These are phyloP conservation scores for Globisporangium solare DNA, from an alignment of 352 stramenopile genomes.

Conservation along the genomic window DNA sequence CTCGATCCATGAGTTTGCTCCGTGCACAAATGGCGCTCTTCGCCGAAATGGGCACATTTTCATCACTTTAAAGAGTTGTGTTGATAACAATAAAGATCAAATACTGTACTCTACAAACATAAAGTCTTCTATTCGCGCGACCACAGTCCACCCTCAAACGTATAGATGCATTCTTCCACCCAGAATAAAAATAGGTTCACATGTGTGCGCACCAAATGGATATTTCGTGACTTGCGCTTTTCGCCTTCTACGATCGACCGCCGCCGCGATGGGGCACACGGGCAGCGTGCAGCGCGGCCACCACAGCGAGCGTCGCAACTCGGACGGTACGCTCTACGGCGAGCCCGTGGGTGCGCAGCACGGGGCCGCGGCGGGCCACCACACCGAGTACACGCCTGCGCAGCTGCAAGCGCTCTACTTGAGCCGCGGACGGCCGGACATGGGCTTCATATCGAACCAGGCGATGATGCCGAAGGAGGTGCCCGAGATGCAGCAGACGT, in stretches of 20 bases:
- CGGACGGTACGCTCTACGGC: constrained; percentile 51
- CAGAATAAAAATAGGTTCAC: neutral
- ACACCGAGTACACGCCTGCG: constrained; percentile 64
- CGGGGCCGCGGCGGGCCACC: constrained; percentile 23
- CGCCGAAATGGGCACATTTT: too few species aligned
- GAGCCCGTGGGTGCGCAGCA: constrained; percentile 38
- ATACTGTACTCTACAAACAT: too few species aligned
- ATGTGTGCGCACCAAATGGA: neutral
- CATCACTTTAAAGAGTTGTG: too few species aligned
- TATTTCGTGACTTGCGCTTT: too few species aligned
- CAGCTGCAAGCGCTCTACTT: constrained; percentile 84
- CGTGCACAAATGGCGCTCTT: too few species aligned
- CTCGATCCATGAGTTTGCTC: too few species aligned
- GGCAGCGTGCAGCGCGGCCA: constrained; percentile 53
- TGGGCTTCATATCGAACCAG: constrained; percentile 85
- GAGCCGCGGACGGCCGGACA: constrained; percentile 67
- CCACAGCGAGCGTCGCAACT: constrained; percentile 20
- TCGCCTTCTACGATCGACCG: neutral
- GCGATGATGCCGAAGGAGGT: constrained; percentile 37
- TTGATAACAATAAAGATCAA: too few species aligned
- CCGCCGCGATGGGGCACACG: constrained; percentile 54
- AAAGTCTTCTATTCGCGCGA: too few species aligned
- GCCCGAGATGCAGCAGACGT: constrained; percentile 82
- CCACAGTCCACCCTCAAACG: too few species aligned
- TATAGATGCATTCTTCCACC: too few species aligned